Base-by-base conservation (phyloP, 148 eudicot species). In the Tetragonia tetragonoides region DNA sequence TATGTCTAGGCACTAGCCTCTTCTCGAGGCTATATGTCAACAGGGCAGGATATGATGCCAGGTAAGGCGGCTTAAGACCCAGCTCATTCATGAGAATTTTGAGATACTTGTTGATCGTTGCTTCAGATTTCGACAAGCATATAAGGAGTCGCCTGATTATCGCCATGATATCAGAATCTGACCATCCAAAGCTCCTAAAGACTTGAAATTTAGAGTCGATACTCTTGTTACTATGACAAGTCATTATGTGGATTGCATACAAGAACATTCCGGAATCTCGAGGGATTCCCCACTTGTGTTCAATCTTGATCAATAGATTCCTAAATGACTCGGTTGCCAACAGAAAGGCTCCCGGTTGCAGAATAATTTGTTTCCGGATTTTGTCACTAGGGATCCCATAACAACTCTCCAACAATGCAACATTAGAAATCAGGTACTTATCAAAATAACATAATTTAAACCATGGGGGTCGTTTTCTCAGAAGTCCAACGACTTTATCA, bases 181-280 rank as follows among this genome's bases (percentile, higher is more conserved):
- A 70, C 87, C 85, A 84, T 18, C 85, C 85, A 74, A 79, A 85
- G n/a, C 84, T 83, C 75, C 38, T 82, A 9, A 77, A 80, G 6
- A 80, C 34, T 8, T 15, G 34, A 23, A 54, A 34, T 72, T 85
- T 85, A 11, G 72, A 63, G 68, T 79, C 78, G 4, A 82, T 3
- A 23, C 34, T 77, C 76, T 28, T 61, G 6, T 73, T 49, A 6
- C 39, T 28, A 34, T 12, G 0, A 10, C 73, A 11, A 24, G 24
- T 12, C 5, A 79, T 8, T 18, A 74, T 20, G 1, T n/a, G 17
- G 37, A 83, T n/a, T 5, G 81, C 88, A 68, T 68, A 53, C 39
- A 76, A 38, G 68, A 86, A 86, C 83, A 78, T 68, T 3, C 34
- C 8, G 0, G 81, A 79, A 15, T 61, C 41, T 3, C 80, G 70